Percentiles rank a stretch among this genome's conserved stretches.
phyloP scores from a whole-genome alignment of 2,329 filamentous ascomycete genomes.

The Talaromyces piceae region DNA sequence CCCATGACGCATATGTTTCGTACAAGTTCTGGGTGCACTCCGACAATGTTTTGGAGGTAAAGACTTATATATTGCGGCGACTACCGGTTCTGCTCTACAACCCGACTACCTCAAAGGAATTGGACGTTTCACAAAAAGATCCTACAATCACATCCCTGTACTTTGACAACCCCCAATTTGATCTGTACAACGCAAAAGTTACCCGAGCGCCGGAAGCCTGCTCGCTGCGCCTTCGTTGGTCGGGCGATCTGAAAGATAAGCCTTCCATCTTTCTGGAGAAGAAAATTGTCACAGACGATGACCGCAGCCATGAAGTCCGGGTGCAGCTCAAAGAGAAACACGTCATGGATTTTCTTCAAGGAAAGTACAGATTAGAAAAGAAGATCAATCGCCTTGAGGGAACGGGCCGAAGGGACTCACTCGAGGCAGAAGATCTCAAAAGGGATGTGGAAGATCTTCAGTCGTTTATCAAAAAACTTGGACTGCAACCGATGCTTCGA shows the following conservation, averaged over 20 bases:
- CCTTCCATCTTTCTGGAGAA: constrained; percentile 83
- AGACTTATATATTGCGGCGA: constrained; percentile 86
- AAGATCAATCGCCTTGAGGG: constrained; percentile 75
- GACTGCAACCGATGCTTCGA: constrained; percentile 75
- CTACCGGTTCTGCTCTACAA: constrained; percentile 91
- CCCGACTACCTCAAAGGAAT: constrained; percentile 70
- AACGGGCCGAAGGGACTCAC: constrained; percentile 59
- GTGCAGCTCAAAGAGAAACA: constrained; percentile 93
- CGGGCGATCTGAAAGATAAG: constrained; percentile 69
- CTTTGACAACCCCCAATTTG: constrained; percentile 82
- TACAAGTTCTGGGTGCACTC: constrained; percentile 97
- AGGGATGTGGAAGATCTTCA: constrained; percentile 70
- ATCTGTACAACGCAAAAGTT: constrained; percentile 80
- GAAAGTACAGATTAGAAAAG: constrained; percentile 89
- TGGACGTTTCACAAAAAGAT: constrained; percentile 68
- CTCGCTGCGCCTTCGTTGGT: constrained; percentile 85
- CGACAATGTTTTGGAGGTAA: constrained; percentile 93
- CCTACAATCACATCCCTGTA: constrained; percentile 93
- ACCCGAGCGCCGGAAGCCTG: constrained; percentile 66
- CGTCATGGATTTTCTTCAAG: constrained; percentile 75
- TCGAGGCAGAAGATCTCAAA: constrained; percentile 63
- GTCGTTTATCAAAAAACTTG: constrained; percentile 65
- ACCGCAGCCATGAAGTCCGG: constrained; percentile 68
- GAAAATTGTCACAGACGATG: constrained; percentile 72
- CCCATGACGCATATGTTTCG: constrained; percentile 66